Evolutionary conservation across 768 basidiomycete genomes (phyloP), one percentile per base, ranked within the genome.

Genomic region (Sarcodon sp.): DNA sequence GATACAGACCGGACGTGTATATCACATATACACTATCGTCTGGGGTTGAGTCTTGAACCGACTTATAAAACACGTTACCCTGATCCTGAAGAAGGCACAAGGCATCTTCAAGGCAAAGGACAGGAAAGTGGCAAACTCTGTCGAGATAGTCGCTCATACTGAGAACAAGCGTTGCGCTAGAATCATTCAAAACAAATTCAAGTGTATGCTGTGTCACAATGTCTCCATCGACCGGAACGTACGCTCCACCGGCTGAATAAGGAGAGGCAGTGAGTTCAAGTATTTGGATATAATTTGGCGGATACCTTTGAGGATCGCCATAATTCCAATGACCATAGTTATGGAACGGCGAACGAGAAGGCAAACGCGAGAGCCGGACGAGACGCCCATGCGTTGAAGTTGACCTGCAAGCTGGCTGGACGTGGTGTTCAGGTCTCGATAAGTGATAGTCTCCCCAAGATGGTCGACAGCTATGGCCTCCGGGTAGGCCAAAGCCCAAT

Each of bases 191-290:
- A n/a, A 77, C 71, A 51, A 76, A 71, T 13, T 66, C 63, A 8
- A 79, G 65, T 1, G 74, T 73, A 31, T 67, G 66, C 53, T 77
- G 71, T n/a, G 76, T 73, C 49, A 76, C 73, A 43, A 76, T 70
- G 39, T 69, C 70, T 6, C 75, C 77, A 54, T 80, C 78, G 33
- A 77, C 61, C 6, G 77, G 78, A 8, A 79, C 72, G 52, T 80
- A 80, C 3, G 75, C 70, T 12, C 69, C 77, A 5, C 77, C 77
- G 8, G 75, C 71, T 27, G 21, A 27, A 27, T 4, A 27, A 27
- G 21, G 4, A 27, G 21, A 27, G 3, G 21, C 21, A 4, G 4
- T 27, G 21, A 27, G 21, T 27, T 27, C 21, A 27, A 27, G 21
- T 27, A 27, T 27, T 27, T 2, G 21, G 21, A 27, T 4, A 27